These are phyloP conservation scores for Tetraselmis chui DNA, from an alignment of 139 green algal species.

Conservation along the genomic window DNA sequence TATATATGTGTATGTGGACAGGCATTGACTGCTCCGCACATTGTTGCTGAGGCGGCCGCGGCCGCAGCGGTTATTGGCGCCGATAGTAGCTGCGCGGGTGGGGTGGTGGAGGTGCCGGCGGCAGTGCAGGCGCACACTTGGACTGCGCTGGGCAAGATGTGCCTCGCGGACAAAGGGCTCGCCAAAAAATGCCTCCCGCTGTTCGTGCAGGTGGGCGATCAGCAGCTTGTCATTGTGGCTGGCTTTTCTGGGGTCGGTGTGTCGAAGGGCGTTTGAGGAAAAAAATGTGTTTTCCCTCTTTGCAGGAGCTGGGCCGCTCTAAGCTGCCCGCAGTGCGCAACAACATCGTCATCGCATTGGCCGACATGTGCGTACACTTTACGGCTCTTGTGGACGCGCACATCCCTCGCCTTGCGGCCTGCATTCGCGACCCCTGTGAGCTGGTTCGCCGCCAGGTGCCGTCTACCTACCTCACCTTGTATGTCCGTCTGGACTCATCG, in stretches of 20 bases:
- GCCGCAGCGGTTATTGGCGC: neutral
- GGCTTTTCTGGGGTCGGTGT: no score
- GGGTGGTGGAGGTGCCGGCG: constrained; percentile 1
- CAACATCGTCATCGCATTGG: constrained; percentile 83
- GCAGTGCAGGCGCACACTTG: constrained; percentile 56
- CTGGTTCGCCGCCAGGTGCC: constrained; percentile 51
- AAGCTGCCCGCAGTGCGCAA: constrained; percentile 61
- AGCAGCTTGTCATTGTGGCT: no score
- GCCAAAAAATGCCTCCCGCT: constrained; percentile 67
- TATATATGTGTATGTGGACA: no score
- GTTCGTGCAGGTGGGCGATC: constrained; percentile 67
- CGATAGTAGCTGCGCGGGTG: neutral
- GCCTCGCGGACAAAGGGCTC: constrained; percentile 63
- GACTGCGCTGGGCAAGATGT: constrained; percentile 72
- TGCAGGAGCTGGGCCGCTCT: constrained; percentile 41
- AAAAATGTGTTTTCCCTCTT: no score
- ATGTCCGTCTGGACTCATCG: no score
- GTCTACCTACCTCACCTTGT: neutral
- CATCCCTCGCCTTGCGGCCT: constrained; percentile 58
- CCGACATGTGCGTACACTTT: constrained; percentile 76
- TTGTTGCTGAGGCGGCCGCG: neutral
- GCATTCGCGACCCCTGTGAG: constrained; percentile 68
- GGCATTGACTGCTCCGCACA: constrained; percentile 39
- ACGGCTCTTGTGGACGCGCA: constrained; percentile 73
- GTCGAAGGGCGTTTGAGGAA: no score